Conservation (phyloP, 352 stramenopile species). For the Globisporangium abappressorium region DNA sequence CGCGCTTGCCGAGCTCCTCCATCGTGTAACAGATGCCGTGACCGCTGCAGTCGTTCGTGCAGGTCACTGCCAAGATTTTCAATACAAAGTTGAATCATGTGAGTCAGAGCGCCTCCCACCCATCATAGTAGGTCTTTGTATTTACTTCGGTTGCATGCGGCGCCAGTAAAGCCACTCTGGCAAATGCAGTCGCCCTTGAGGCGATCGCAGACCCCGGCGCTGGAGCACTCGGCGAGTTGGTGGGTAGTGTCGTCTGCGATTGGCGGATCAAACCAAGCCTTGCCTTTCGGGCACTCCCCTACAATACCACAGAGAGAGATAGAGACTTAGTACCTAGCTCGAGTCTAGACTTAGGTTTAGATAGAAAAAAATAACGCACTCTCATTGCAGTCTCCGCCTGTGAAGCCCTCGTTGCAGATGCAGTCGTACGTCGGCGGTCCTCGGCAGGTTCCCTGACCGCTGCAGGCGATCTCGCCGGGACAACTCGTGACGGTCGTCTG, state of each 20-base stretch:
- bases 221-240: slow-evolving; percentile 64
- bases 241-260: slow-evolving; percentile 48
- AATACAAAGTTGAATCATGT: background rate
- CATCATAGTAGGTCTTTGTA: background rate
- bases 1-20: slow-evolving; percentile 55
- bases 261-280: slow-evolving; percentile 68
- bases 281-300: slow-evolving; percentile 54
- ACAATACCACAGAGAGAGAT: background rate
- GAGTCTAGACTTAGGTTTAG: background rate
- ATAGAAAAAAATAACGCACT: slow-evolving; percentile 13
- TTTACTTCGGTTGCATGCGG: slow-evolving; percentile 66
- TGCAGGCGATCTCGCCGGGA: slow-evolving; percentile 72
- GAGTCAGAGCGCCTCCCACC: background rate
- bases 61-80: slow-evolving; percentile 32
- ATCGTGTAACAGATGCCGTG: slow-evolving; percentile 85
- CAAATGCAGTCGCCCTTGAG: slow-evolving; percentile 71
- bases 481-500: slow-evolving; percentile 54
- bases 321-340: background rate
- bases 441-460: slow-evolving; percentile 65
- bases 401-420: slow-evolving; percentile 77
- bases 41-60: slow-evolving; percentile 70
- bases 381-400: slow-evolving; percentile 68
- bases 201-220: slow-evolving; percentile 65
- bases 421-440: slow-evolving; percentile 75
- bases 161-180: slow-evolving; percentile 56